Conservation (phyloP, 2,329 filamentous ascomycete species). For the Huntiella savannae region DNA sequence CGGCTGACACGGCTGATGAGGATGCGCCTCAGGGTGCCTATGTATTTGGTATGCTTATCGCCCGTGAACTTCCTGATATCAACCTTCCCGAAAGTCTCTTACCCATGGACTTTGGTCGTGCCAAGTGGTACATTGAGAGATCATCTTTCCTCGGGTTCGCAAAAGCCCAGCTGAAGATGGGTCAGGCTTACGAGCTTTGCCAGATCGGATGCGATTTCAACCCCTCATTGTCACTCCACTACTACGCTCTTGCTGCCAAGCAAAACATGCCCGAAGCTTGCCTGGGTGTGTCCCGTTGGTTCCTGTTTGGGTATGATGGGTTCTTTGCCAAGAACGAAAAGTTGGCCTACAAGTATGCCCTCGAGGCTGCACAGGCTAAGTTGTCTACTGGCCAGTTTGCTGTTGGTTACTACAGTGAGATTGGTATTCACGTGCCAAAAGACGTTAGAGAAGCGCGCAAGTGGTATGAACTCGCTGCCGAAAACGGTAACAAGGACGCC, state of each 20-base stretch:
- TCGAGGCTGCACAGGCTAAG: slow-evolving; percentile 64
- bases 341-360: slow-evolving; percentile 76
- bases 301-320: slow-evolving; percentile 82
- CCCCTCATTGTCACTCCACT: slow-evolving; percentile 79
- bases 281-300: slow-evolving; percentile 96
- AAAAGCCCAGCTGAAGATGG: slow-evolving; percentile 95
- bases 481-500: slow-evolving; percentile 84
- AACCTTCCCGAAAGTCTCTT: slow-evolving; percentile 52
- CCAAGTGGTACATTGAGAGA: slow-evolving; percentile 84
- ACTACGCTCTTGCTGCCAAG: slow-evolving; percentile 79
- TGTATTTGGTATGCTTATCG: slow-evolving; percentile 85
- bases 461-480: slow-evolving; percentile 82
- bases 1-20: slow-evolving; percentile 78
- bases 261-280: slow-evolving; percentile 89
- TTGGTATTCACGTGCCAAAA: slow-evolving; percentile 78
- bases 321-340: slow-evolving; percentile 92
- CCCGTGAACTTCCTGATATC: slow-evolving; percentile 80
- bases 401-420: slow-evolving; percentile 92
- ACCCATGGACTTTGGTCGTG: slow-evolving; percentile 49
- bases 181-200: slow-evolving; percentile 83
- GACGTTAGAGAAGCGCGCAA: slow-evolving; percentile 62
- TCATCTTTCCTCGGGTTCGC: slow-evolving; percentile 89
- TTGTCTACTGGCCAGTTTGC: slow-evolving; percentile 88
- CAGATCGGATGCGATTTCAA: slow-evolving; percentile 90
- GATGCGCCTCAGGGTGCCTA: slow-evolving; percentile 95